Conservation (phyloP, 176 grass and related monocot species). For the Raddia guianensis region DNA sequence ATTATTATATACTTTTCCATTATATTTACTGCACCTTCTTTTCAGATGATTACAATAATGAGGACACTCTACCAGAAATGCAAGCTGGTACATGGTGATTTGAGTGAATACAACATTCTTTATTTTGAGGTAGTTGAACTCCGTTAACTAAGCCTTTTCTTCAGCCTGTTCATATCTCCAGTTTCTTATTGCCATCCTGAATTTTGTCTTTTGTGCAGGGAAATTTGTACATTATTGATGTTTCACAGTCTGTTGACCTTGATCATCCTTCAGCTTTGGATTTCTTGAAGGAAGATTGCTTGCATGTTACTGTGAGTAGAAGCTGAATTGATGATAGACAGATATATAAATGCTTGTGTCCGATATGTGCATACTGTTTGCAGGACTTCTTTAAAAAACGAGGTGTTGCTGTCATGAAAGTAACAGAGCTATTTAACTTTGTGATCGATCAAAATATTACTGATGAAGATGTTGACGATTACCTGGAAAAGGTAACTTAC, state of each 20-base stretch:
- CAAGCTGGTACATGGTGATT: constrained; percentile 96
- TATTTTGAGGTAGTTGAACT: constrained; percentile 85
- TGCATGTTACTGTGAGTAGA: constrained; percentile 87
- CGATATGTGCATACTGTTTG: constrained; percentile 23
- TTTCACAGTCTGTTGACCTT: constrained; percentile 95
- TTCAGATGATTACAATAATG: constrained; percentile 92
- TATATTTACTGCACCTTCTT: constrained; percentile 44
- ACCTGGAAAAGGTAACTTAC: constrained; percentile 82
- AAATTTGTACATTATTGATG: constrained; percentile 97
- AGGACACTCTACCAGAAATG: constrained; percentile 89
- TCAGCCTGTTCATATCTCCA: constrained; percentile 12
- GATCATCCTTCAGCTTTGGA: constrained; percentile 87
- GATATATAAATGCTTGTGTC: not conserved
- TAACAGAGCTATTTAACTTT: constrained; percentile 85
- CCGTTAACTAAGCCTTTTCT: constrained; percentile 21
- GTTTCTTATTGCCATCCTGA: not conserved
- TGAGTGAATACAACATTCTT: constrained; percentile 99
- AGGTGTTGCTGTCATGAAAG: constrained; percentile 81
- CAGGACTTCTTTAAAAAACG: constrained; percentile 93
- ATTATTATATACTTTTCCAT: constrained; percentile 31
- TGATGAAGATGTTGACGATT: constrained; percentile 81
- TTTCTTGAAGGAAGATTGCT: constrained; percentile 96
- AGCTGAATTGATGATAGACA: not conserved
- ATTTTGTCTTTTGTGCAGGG: constrained; percentile 54
- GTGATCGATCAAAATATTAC: constrained; percentile 78